Evolutionary conservation across 1,139 yeast genomes (phyloP).

Genomic region (Yamadazyma blattariae): DNA sequence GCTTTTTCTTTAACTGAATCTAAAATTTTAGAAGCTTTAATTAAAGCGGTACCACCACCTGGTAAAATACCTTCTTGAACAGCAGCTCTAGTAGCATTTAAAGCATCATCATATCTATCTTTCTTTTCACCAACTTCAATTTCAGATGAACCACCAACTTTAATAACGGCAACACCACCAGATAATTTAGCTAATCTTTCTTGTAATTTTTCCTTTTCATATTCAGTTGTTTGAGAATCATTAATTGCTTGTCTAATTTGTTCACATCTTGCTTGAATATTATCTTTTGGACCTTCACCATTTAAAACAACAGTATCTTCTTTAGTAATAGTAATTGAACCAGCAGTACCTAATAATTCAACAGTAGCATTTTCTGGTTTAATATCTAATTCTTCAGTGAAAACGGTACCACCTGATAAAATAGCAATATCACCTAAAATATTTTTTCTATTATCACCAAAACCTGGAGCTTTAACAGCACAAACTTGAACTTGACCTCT

Average conservation of each 20-base stretch:
- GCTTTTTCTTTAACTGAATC: slow-evolving; percentile 66
- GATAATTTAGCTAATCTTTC: slow-evolving; percentile 98
- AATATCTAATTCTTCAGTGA: slow-evolving; percentile 96
- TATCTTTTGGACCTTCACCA: slow-evolving; percentile 93
- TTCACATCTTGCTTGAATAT: slow-evolving; percentile 88
- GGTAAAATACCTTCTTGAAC: slow-evolving; percentile 99
- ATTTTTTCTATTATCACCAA: slow-evolving; percentile 99
- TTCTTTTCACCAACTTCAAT: slow-evolving; percentile 99
- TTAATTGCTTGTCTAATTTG: slow-evolving; percentile 86
- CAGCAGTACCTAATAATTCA: slow-evolving; percentile 90
- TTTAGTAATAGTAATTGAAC: slow-evolving; percentile 90
- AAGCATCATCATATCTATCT: slow-evolving; percentile 98
- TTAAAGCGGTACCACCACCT: slow-evolving; percentile 99
- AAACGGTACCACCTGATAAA: slow-evolving; percentile 95
- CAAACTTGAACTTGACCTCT: slow-evolving; percentile 99
- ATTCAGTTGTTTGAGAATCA: slow-evolving; percentile 77
- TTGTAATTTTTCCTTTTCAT: slow-evolving; percentile 96
- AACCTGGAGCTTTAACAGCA: slow-evolving; percentile 99
- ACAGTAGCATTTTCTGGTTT: slow-evolving; percentile 95
- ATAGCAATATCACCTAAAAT: slow-evolving; percentile 96
- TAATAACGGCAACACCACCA: slow-evolving; percentile 98
- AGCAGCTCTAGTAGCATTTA: slow-evolving; percentile 99
- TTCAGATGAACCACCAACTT: slow-evolving; percentile 98
- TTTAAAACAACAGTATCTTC: slow-evolving; percentile 95
- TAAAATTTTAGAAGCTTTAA: slow-evolving; percentile 86